Percentiles rank a stretch among this genome's conserved stretches.
Evolutionary conservation across 306 rosid genomes (phyloP).

Genomic region (Vigna trinervia): DNA sequence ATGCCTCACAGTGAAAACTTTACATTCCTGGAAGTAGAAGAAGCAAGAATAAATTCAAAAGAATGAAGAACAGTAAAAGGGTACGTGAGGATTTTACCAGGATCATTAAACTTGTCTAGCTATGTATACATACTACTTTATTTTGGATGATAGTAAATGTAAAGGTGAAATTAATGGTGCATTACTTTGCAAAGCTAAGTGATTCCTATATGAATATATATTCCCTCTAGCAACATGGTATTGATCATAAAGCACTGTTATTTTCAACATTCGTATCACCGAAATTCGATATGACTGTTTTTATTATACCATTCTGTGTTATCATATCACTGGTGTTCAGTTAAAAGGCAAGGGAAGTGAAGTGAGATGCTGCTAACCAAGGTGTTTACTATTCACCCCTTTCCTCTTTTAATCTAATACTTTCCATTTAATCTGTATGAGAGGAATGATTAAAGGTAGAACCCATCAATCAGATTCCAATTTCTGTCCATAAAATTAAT

Average conservation of each 20-base stretch:
- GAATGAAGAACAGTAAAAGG: constrained; percentile 46
- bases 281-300: constrained; percentile 64
- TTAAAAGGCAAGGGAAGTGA: constrained; percentile 31
- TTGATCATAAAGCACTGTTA: constrained; percentile 48
- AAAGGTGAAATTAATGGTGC: constrained; percentile 51
- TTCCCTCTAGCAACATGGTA: constrained; percentile 55
- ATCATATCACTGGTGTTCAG: constrained; percentile 47
- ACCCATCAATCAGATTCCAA: constrained; percentile 87
- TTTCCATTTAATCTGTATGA: constrained; percentile 46
- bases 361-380: constrained; percentile 51
- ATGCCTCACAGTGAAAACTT: constrained; percentile 45
- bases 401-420: constrained; percentile 32
- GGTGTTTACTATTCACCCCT: constrained; percentile 31
- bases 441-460: constrained; percentile 73
- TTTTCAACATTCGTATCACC: constrained; percentile 79
- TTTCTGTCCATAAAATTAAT: constrained; percentile 64
- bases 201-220: constrained; percentile 55
- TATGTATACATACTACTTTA: constrained; percentile 11
- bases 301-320: constrained; percentile 44
- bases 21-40: constrained; percentile 39
- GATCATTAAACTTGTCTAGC: constrained; percentile 41
- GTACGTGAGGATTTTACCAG: constrained; percentile 36
- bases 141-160: constrained; percentile 41
- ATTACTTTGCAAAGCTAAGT: constrained; percentile 47
- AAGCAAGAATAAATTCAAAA: constrained; percentile 65